Conservation (phyloP, 2,329 filamentous ascomycete species). For the Ophiostoma sp. region DNA sequence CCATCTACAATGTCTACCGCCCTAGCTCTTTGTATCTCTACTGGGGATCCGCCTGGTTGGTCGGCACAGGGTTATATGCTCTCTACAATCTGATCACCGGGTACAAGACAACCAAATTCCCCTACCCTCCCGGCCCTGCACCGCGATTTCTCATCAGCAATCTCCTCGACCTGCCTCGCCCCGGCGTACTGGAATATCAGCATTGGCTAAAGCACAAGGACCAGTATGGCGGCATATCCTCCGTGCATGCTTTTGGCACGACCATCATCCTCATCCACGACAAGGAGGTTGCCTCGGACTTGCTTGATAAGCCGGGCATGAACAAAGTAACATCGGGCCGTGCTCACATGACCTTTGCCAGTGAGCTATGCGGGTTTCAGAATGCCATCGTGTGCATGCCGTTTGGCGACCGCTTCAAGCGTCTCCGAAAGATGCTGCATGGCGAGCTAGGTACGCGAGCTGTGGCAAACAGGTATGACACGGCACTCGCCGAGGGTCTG, state of each 20-base stretch:
- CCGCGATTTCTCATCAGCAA: not conserved
- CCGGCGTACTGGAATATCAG: not conserved
- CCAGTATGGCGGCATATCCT: not conserved
- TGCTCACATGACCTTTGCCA: not conserved
- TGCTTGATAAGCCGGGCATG: not conserved
- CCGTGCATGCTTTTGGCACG: not conserved
- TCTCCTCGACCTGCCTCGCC: not conserved
- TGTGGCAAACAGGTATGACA: not conserved
- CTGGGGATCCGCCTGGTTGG: not conserved
- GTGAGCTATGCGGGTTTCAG: not conserved
- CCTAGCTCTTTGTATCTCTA: not conserved
- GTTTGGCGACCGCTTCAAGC: not conserved
- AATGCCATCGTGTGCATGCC: not conserved
- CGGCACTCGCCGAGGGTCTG: not conserved
- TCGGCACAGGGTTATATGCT: not conserved
- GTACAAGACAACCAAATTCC: not conserved
- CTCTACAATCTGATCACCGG: not conserved
- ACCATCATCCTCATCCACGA: not conserved
- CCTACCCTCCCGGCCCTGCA: not conserved
- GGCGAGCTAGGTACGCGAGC: not conserved
- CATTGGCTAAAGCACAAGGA: conserved; percentile 2
- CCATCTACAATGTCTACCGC: not conserved
- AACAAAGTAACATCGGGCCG: not conserved
- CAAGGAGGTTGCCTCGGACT: not conserved
- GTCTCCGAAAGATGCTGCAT: not conserved